phyloP scores from a whole-genome alignment of 805 yeast species.

The Starmerella apis region DNA sequence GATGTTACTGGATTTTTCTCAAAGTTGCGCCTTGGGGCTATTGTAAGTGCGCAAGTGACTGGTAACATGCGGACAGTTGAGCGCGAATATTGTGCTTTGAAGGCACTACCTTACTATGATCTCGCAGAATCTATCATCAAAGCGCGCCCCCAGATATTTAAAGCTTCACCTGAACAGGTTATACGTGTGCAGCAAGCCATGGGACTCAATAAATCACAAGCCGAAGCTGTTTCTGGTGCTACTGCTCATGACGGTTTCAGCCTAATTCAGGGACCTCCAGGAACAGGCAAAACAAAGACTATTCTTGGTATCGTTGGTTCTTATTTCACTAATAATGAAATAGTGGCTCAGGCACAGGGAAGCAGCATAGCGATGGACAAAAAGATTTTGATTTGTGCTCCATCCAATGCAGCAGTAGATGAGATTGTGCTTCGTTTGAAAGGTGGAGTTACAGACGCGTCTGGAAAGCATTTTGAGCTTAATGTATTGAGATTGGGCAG shows the following conservation, averaged over 20 bases:
- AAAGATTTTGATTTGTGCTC: constrained; percentile 85
- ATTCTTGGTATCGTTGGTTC: constrained; percentile 85
- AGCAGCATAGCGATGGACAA: constrained; percentile 24
- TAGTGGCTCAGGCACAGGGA: not conserved
- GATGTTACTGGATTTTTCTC: constrained; percentile 41
- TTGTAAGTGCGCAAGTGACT: constrained; percentile 57
- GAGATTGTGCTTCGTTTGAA: constrained; percentile 78
- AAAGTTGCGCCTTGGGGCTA: constrained; percentile 51
- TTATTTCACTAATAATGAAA: constrained; percentile 33
- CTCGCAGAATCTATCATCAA: constrained; percentile 52
- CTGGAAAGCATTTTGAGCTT: constrained; percentile 28
- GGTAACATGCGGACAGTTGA: constrained; percentile 87
- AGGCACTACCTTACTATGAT: constrained; percentile 74
- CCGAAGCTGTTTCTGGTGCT: constrained; percentile 72
- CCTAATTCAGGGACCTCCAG: constrained; percentile 94
- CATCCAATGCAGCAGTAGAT: constrained; percentile 98
- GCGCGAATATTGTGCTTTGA: constrained; percentile 78
- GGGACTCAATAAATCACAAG: constrained; percentile 78
- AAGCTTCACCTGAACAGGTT: constrained; percentile 31
- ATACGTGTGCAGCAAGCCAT: constrained; percentile 39
- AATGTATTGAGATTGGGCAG: constrained; percentile 73
- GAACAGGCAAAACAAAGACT: constrained; percentile 97
- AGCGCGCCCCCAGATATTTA: constrained; percentile 48
- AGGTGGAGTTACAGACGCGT: constrained; percentile 47
- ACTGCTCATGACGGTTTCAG: constrained; percentile 64